Evolutionary conservation across 768 basidiomycete genomes (phyloP), one percentile per base, ranked within the genome.

Genomic region (Pholiota microspora): DNA sequence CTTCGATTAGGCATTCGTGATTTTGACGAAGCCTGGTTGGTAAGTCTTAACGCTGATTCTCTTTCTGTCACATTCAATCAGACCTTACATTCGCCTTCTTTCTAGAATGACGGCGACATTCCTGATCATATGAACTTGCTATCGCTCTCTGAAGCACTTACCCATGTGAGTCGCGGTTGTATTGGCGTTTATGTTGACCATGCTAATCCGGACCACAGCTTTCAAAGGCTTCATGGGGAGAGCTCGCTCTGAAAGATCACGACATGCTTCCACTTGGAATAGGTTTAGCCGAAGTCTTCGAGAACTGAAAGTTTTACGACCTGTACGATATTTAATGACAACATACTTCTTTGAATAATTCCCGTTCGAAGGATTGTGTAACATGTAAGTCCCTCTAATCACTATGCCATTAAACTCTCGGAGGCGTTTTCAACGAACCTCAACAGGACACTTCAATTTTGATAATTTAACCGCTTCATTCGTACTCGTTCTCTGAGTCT

Each of bases 61-160:
- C 23, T n/a, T 51, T 13, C n/a, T 10, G 10, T 16, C 46, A 7
- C 7, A 64, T 31, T 27, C 29, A 50, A 32, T 46, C 45, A 57
- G 58, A 24, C 4, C 7, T 18, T 42, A 21, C 18, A 12, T 16
- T 42, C 12, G 21, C 16, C 40, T 42, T 42, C 31, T 45, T 46
- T 49, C 13, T 60, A 82, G 82, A 82, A 83, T 48, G 71, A 78
- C 23, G 78, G 72, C 25, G 73, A 81, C 18, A 68, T 81, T 27
- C 88, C 88, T 7, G 83, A 89, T 58, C 86, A 92, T 60, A 91
- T 92, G 88, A 88, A 92, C 63, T 69, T 92, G 18, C 62, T 92
- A 12, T 76, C 85, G 7, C 72, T 71, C 9, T 47, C 64, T 3
- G 84, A 88, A 36, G 87, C 88, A 9, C 62, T 75, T 15, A 71